phyloP scores from a whole-genome alignment of 1,284 basidiomycete species.

The Leccinum fuscescens region DNA sequence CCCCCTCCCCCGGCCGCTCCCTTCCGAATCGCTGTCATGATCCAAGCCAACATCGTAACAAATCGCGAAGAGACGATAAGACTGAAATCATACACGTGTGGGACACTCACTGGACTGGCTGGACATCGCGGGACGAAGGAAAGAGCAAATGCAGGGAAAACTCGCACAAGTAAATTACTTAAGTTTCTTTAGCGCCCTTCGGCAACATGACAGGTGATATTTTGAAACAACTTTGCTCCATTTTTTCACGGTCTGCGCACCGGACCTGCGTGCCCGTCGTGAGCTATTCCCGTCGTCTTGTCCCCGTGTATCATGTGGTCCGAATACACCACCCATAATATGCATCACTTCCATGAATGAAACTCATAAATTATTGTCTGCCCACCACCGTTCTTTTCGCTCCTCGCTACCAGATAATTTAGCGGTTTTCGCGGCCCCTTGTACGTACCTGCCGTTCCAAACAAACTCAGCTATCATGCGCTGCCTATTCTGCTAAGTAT shows the following conservation, averaged over 20 bases:
- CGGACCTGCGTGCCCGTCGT: slow-evolving; percentile 1
- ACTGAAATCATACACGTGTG: neutral
- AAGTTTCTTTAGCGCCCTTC: neutral
- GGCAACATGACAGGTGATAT: neutral
- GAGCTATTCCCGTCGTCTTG: neutral
- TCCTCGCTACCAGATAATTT: neutral
- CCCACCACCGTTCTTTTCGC: neutral
- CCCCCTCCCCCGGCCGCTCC: neutral
- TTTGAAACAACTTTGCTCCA: neutral
- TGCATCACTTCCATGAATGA: too few species aligned
- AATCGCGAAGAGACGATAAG: neutral
- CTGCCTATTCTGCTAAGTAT: neutral
- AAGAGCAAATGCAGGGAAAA: neutral
- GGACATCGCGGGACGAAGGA: neutral
- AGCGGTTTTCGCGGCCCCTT: neutral
- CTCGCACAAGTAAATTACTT: neutral
- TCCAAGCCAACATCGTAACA: neutral
- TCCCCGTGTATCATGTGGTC: neutral
- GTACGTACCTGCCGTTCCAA: neutral
- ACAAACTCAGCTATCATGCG: neutral
- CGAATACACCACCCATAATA: too few species aligned
- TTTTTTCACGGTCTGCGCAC: neutral
- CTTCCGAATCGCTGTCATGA: neutral
- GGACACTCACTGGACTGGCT: neutral
- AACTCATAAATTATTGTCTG: neutral